Evolutionary conservation across 495 filamentous ascomycete species (phyloP).

Genomic region (Polyplosphaeria fusca): DNA sequence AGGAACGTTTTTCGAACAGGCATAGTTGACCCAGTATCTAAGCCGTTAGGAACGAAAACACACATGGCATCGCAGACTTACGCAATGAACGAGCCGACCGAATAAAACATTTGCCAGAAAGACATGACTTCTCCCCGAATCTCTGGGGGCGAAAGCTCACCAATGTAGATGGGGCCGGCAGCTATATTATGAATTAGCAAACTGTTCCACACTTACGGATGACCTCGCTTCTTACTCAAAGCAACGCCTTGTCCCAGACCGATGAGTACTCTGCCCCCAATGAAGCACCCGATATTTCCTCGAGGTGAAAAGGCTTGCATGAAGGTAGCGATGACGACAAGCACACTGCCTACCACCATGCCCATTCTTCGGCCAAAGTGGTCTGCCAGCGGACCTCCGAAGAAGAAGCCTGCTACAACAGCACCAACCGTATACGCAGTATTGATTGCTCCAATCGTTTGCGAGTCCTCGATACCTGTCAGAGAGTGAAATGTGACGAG

Average conservation of each 20-base stretch:
- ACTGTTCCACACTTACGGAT: neutral
- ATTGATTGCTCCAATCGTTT: constrained; percentile 56
- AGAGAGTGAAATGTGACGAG: neutral
- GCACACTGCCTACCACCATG: constrained; percentile 55
- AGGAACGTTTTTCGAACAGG: constrained; percentile 50
- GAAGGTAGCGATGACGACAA: constrained; percentile 60
- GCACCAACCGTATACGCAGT: constrained; percentile 63
- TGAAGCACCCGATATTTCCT: constrained; percentile 56
- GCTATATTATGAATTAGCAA: constrained; percentile 34
- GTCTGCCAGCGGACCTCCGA: constrained; percentile 57
- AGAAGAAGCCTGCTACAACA: constrained; percentile 60
- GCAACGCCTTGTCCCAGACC: constrained; percentile 65
- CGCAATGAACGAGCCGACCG: constrained; percentile 61
- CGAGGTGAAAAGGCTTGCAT: constrained; percentile 59
- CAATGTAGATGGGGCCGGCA: constrained; percentile 61
- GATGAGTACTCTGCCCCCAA: constrained; percentile 60
- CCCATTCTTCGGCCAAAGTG: constrained; percentile 56
- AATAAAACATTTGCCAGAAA: constrained; percentile 68
- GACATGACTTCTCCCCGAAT: constrained; percentile 64
- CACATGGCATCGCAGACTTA: no score
- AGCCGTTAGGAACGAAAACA: neutral
- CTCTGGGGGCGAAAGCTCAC: constrained; percentile 56
- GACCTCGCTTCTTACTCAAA: constrained; percentile 55
- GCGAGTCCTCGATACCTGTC: constrained; percentile 31
- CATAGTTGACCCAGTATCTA: constrained; percentile 51